These are phyloP conservation scores for Flaveria bidentis DNA, from an alignment of 129 eudicot species.

Conservation along the genomic window DNA sequence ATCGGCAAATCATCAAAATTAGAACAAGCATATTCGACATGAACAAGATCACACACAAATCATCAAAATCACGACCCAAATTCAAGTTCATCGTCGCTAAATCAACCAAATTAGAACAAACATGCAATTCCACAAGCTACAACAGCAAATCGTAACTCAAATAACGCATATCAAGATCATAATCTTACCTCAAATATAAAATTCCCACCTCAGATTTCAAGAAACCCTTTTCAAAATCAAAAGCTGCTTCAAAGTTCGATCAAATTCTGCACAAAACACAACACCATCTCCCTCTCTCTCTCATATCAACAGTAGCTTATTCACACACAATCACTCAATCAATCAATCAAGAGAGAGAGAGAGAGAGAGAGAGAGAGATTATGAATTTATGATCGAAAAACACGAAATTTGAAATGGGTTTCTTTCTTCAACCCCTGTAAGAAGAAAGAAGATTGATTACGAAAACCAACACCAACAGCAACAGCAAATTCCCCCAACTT, in stretches of 20 bases:
- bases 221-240: conserved; percentile 35
- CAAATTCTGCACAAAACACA: conserved; percentile 26
- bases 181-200: conserved; percentile 33
- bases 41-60: not conserved
- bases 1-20: too few species aligned
- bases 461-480: conserved; percentile 10
- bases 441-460: conserved; percentile 25
- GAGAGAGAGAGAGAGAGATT: conserved; percentile 5
- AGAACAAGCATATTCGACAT: not conserved
- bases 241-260: conserved; percentile 45
- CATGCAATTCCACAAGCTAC: conserved; percentile 5
- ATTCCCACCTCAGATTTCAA: conserved; percentile 26
- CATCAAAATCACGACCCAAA: not conserved
- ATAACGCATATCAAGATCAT: conserved; percentile 18
- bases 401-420: conserved; percentile 40
- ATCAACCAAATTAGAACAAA: not conserved
- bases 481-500: conserved; percentile 13
- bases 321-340: not conserved
- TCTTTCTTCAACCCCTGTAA: not conserved
- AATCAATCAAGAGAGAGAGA: not conserved
- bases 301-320: conserved; percentile 6
- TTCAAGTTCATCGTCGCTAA: too few species aligned
- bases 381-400: not conserved
- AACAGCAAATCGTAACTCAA: not conserved
- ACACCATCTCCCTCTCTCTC: conserved; percentile 37